phyloP scores from a whole-genome alignment of 345 rosid species.

The Pugionium cornutum region DNA sequence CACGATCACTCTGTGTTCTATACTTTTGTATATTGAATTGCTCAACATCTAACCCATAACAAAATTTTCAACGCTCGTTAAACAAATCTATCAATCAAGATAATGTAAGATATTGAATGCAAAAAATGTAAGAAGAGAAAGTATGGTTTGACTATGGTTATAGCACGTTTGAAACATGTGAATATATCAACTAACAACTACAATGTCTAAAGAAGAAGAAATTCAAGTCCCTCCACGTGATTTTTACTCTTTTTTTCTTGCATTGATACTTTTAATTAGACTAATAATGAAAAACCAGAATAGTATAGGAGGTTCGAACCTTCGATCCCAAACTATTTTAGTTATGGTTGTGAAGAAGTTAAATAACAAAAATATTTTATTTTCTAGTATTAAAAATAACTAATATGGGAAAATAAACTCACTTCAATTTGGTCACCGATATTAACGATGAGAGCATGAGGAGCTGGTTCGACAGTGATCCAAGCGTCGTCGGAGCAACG shows the following conservation, averaged over 20 bases:
- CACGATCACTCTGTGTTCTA: conserved; percentile 86
- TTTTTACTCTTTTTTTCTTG: not conserved
- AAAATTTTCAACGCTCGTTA: not conserved
- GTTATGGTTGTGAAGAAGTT: not conserved
- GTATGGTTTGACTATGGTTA: conserved; percentile 6
- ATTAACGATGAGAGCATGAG: conserved; percentile 74
- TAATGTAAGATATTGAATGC: not conserved
- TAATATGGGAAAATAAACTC: not conserved
- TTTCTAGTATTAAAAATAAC: not conserved
- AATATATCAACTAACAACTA: conserved; percentile 13
- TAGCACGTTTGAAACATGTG: conserved; percentile 32
- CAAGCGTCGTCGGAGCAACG: conserved; percentile 53
- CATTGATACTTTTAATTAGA: not conserved
- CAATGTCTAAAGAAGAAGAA: not conserved
- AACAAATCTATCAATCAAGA: not conserved
- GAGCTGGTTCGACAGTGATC: conserved; percentile 78
- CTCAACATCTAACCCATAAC: conserved; percentile 61
- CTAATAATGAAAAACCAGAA: not conserved
- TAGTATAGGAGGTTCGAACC: not conserved
- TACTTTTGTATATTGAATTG: conserved; percentile 80
- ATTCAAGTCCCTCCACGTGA: conserved; percentile 29
- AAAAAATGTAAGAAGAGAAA: not conserved
- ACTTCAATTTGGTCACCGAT: conserved; percentile 95
- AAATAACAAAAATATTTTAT: not conserved
- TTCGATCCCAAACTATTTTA: not conserved